phyloP scores from a whole-genome alignment of 495 filamentous ascomycete genomes.

The Geopyxis carbonaria region DNA sequence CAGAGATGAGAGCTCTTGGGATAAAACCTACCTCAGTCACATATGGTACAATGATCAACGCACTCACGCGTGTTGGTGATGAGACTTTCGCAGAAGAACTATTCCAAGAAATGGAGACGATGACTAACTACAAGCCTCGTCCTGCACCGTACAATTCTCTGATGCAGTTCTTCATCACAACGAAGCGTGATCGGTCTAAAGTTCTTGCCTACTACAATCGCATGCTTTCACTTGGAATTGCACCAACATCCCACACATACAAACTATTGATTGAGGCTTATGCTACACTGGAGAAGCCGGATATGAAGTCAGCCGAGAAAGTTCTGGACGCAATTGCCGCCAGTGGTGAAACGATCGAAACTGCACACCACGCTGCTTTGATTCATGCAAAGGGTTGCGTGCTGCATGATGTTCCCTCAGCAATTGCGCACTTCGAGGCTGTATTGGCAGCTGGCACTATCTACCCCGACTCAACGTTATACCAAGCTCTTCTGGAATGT shows the following conservation, averaged over 20 bases:
- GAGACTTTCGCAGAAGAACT: constrained; percentile 95
- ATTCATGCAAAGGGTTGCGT: constrained; percentile 95
- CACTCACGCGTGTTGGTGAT: constrained; percentile 88
- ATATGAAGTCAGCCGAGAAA: constrained; percentile 77
- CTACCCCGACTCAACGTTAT: constrained; percentile 64
- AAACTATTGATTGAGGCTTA: constrained; percentile 95
- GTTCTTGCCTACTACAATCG: constrained; percentile 91
- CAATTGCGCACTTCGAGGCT: constrained; percentile 62
- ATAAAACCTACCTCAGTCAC: constrained; percentile 95
- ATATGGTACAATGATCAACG: constrained; percentile 95
- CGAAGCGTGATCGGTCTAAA: constrained; percentile 85
- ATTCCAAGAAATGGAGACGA: constrained; percentile 97
- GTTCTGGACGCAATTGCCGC: constrained; percentile 63
- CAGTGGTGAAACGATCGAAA: constrained; percentile 60
- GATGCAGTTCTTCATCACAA: constrained; percentile 98
- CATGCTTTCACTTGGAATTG: constrained; percentile 73
- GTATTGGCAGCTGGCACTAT: constrained; percentile 50
- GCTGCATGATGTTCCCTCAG: constrained; percentile 71
- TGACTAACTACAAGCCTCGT: constrained; percentile 96
- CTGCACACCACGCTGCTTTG: constrained; percentile 86
- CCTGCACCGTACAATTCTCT: constrained; percentile 95
- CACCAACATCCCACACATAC: constrained; percentile 88
- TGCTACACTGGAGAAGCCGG: constrained; percentile 79
- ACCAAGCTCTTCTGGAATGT: constrained; percentile 86
- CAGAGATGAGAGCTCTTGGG: constrained; percentile 81